Evolutionary conservation across 2,329 filamentous ascomycete species (phyloP).

Genomic region (Zarea fungicola): DNA sequence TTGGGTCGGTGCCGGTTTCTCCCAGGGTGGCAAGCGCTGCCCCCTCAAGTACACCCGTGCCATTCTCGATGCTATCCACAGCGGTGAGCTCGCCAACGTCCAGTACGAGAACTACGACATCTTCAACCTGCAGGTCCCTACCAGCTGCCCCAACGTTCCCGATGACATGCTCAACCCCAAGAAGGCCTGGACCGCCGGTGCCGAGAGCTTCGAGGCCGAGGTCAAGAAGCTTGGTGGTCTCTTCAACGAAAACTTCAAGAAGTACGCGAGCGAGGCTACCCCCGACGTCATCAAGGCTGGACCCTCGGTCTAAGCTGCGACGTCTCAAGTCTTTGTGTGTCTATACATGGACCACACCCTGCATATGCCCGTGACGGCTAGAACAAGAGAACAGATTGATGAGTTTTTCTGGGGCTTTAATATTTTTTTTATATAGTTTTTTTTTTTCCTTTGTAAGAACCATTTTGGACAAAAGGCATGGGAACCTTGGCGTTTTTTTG

Average conservation of each 20-base stretch:
- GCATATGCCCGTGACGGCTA: slow-evolving; percentile 10
- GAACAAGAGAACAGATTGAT: slow-evolving; percentile 14
- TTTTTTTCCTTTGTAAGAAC: slow-evolving; percentile 5
- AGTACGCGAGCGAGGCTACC: slow-evolving; percentile 82
- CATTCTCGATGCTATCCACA: slow-evolving; percentile 97
- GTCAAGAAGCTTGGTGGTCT: slow-evolving; percentile 84
- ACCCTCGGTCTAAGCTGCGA: slow-evolving; percentile 33
- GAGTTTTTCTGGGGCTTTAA: not conserved
- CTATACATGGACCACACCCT: slow-evolving; percentile 3
- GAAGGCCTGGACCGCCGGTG: slow-evolving; percentile 82
- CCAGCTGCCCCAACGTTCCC: slow-evolving; percentile 81
- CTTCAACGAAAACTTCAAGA: slow-evolving; percentile 97
- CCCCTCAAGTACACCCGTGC: slow-evolving; percentile 98
- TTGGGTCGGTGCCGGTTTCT: slow-evolving; percentile 88
- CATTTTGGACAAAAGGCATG: slow-evolving; percentile 6
- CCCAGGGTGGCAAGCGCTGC: slow-evolving; percentile 92
- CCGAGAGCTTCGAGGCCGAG: slow-evolving; percentile 76
- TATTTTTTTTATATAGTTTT: not conserved
- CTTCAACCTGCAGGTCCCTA: slow-evolving; percentile 97
- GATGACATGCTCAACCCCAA: slow-evolving; percentile 90
- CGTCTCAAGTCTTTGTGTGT: not conserved
- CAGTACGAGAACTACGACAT: slow-evolving; percentile 94
- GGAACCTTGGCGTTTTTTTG: slow-evolving; percentile 9
- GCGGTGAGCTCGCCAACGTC: slow-evolving; percentile 84
- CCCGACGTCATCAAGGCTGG: slow-evolving; percentile 69